Evolutionary conservation across 1,284 basidiomycete genomes (phyloP).

Genomic region (Heterobasidion occidentale): DNA sequence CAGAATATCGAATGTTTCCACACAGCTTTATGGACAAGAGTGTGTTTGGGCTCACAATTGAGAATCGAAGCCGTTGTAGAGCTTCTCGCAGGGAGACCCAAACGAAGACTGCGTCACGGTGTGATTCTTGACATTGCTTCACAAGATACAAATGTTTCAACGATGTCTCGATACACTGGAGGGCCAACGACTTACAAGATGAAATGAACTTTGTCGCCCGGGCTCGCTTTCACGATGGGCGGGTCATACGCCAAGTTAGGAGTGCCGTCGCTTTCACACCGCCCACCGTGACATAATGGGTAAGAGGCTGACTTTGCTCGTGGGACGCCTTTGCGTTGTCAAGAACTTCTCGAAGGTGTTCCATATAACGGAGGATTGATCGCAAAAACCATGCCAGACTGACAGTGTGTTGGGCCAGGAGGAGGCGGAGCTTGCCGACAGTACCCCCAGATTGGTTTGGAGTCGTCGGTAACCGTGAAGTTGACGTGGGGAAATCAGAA

Average conservation of each 20-base stretch:
- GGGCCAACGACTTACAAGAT: not conserved
- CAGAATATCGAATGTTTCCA: not conserved
- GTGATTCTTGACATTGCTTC: not conserved
- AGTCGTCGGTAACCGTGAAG: not conserved
- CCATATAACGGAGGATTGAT: not conserved
- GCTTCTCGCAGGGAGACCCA: not conserved
- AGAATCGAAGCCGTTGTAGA: not conserved
- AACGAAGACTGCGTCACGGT: not conserved
- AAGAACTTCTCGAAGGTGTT: not conserved
- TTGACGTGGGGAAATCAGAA: not conserved
- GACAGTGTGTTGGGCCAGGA: not conserved
- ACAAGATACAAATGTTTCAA: not conserved
- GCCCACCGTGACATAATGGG: not conserved
- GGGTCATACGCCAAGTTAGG: not conserved
- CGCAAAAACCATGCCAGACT: not conserved
- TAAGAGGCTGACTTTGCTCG: not conserved
- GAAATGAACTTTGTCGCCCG: not conserved
- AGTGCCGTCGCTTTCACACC: not conserved
- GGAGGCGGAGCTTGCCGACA: not conserved
- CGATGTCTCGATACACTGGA: not conserved
- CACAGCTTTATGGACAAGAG: not conserved
- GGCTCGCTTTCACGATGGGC: not conserved
- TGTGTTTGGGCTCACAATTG: not conserved
- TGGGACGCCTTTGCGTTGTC: not conserved
- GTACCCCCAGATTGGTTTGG: not conserved